Conservation (phyloP, 2,329 filamentous ascomycete genomes). For the Fusarium solani-melongenae region DNA sequence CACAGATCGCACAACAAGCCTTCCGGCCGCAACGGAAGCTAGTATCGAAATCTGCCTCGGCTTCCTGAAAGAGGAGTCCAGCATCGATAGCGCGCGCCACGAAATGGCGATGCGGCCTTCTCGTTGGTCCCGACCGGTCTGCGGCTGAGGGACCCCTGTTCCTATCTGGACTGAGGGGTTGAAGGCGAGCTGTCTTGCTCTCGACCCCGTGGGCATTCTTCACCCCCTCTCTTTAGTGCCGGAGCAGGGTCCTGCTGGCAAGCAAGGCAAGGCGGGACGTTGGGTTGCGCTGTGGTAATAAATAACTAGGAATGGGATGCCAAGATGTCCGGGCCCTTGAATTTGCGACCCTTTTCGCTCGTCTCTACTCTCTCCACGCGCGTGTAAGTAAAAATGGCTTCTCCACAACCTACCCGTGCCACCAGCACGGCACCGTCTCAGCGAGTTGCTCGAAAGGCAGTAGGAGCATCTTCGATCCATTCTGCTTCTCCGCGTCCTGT, state of each 20-base stretch:
- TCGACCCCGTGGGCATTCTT: background rate
- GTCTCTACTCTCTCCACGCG: background rate
- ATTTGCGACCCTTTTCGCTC: background rate
- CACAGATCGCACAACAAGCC: background rate
- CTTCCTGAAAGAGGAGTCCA: background rate
- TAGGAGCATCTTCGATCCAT: constrained; percentile 22
- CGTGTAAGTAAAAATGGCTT: constrained; percentile 17
- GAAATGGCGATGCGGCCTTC: background rate
- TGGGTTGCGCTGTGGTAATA: background rate
- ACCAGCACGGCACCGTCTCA: constrained; percentile 12
- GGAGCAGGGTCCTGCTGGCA: background rate
- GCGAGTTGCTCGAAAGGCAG: constrained; percentile 23
- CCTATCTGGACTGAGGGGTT: background rate
- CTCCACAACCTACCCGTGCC: constrained; percentile 19
- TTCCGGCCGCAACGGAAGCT: background rate
- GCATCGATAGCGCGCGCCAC: background rate
- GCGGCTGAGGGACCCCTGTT: background rate
- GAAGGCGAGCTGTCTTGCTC: background rate
- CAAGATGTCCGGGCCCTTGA: background rate
- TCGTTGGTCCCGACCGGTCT: background rate
- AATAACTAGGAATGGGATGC: background rate
- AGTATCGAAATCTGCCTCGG: background rate
- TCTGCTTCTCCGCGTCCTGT: background rate
- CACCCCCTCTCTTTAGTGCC: background rate
- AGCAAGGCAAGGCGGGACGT: background rate